Conservation (phyloP, 306 rosid species). For the Fragaria nilgerrensis region DNA sequence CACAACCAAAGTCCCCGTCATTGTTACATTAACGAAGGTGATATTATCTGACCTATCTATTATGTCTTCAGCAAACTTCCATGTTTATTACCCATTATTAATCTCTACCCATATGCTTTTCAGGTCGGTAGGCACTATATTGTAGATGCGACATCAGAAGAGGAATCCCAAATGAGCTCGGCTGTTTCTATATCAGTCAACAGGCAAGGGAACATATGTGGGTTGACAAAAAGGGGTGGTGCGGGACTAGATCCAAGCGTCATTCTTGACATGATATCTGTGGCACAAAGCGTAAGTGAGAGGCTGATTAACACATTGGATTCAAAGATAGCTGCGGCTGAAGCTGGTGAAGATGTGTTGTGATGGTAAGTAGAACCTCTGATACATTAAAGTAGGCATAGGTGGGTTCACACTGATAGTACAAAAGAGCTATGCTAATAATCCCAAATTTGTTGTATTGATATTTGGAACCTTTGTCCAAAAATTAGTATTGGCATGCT, state of each 20-base stretch:
- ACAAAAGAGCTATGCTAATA: slow-evolving; percentile 30
- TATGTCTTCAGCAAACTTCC: background rate
- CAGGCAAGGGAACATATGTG: slow-evolving; percentile 64
- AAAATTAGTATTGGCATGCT: background rate
- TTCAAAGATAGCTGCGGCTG: slow-evolving; percentile 19
- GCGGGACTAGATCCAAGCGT: slow-evolving; percentile 49
- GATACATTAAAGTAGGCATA: slow-evolving; percentile 4
- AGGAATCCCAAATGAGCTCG: slow-evolving; percentile 88
- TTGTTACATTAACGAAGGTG: slow-evolving; percentile 87
- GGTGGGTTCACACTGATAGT: slow-evolving; percentile 33
- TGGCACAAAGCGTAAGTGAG: slow-evolving; percentile 36
- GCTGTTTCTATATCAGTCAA: slow-evolving; percentile 75
- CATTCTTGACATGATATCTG: slow-evolving; percentile 82
- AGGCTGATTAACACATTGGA: slow-evolving; percentile 17
- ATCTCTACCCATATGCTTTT: slow-evolving; percentile 11
- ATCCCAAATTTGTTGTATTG: background rate
- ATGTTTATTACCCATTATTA: background rate
- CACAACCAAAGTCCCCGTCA: slow-evolving; percentile 76
- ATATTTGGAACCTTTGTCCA: background rate
- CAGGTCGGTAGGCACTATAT: slow-evolving; percentile 80
- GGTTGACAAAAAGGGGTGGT: slow-evolving; percentile 81
- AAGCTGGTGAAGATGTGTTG: slow-evolving; percentile 12
- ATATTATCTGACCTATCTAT: background rate
- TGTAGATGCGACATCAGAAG: slow-evolving; percentile 82
- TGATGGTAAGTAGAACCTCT: background rate